Evolutionary conservation across 2,329 filamentous ascomycete genomes (phyloP), one percentile per base, ranked within the genome.

Genomic region (Dothiorella sarmentorum): DNA sequence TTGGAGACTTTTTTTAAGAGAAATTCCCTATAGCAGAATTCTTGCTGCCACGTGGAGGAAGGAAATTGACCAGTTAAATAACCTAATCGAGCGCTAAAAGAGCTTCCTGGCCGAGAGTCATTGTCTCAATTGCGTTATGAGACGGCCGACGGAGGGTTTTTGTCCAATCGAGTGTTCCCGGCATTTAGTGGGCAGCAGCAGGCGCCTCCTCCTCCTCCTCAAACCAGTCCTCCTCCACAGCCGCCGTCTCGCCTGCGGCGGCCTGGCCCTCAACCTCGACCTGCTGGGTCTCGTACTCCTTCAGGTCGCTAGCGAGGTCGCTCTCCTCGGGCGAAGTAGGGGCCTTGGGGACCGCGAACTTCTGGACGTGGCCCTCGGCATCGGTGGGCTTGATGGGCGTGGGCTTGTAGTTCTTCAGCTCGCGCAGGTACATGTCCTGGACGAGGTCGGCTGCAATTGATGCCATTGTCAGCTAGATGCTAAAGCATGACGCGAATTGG

Each of bases 371-470:
- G 73, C 90, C 92, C 68, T 93, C 88, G 73, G 92, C 82, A 73
- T 97, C 94, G 69, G 85, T 85, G 64, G 91, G 83, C 83, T 97
- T 96, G 79, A 93, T 75, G 66, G 85, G 81, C 59, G 89, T 81
- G 64, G 87, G 81, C 85, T 97, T 97, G 88, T 96, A 97, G 78
- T 86, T 85, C 81, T 93, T 94, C 74, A 99, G 86, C 80, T 97
- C 92, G 77, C 88, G 89, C 69, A 99, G 86, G 84, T 99, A 99
- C 73, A 99, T 85, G 75, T 97, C 93, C 80, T 97, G 94, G 69
- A 99, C 90, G 71, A 96, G 86, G 78, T 99, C 94, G 85, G 90
- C 94, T 97, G 73, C 35, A 64, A 56, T 20, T n/a, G 60, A 29
- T 45, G 49, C 38, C 59, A 55, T 22, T 22, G 31, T 60, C 33